phyloP scores from a whole-genome alignment of 371 early-diverging fungal genomes.

The Mycotypha africana region DNA sequence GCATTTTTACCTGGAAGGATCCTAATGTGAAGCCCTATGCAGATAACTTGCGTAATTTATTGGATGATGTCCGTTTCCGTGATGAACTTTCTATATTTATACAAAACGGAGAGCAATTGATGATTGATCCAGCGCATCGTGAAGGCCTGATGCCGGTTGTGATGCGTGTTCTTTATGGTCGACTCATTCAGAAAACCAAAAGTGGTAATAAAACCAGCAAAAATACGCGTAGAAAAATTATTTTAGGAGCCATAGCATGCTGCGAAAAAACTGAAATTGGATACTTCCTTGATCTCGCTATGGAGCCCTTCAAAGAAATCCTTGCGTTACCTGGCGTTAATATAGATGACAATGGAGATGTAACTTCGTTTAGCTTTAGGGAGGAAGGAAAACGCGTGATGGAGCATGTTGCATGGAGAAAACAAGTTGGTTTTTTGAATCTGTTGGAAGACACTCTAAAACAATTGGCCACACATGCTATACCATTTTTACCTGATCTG shows the following conservation, averaged over 20 bases:
- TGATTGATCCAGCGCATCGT: constrained; percentile 65
- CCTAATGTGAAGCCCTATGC: constrained; percentile 63
- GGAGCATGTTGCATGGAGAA: constrained; percentile 48
- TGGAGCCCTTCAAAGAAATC: constrained; percentile 66
- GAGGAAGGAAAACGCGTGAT: constrained; percentile 17
- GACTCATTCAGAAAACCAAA: constrained; percentile 70
- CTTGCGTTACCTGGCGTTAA: constrained; percentile 28
- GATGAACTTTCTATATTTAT: constrained; percentile 79
- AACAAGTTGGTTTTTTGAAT: constrained; percentile 76
- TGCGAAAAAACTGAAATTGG: constrained; percentile 62
- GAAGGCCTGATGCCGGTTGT: constrained; percentile 66
- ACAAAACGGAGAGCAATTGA: constrained; percentile 49
- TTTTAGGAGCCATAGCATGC: constrained; percentile 71
- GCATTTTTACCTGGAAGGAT: constrained; percentile 76
- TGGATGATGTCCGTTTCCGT: constrained; percentile 86
- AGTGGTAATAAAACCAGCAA: constrained; percentile 51
- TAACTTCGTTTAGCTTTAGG: constrained; percentile 13
- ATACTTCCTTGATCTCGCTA: constrained; percentile 71
- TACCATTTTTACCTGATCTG: constrained; percentile 64
- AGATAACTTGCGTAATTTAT: constrained; percentile 68
- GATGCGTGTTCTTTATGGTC: constrained; percentile 86
- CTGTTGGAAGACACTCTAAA: constrained; percentile 77
- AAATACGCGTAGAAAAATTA: constrained; percentile 66
- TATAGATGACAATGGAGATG: constrained; percentile 9
- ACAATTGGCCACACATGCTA: constrained; percentile 67